Evolutionary conservation across 345 rosid genomes (phyloP).

Genomic region (Boechera retrofracta): DNA sequence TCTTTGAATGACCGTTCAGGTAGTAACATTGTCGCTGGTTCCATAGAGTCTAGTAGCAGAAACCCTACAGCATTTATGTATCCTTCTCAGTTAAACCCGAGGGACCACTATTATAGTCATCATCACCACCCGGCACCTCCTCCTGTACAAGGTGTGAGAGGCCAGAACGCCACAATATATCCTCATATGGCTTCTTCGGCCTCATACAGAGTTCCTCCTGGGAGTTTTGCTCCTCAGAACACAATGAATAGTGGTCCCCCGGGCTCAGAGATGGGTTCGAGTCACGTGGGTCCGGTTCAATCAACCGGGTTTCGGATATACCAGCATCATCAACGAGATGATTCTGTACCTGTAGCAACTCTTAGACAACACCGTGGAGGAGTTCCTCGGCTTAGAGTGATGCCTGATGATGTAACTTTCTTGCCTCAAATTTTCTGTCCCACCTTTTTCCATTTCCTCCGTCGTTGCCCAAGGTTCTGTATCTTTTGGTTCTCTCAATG

Average conservation of each 20-base stretch:
- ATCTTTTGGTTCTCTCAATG: slow-evolving; percentile 34
- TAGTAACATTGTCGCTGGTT: slow-evolving; percentile 54
- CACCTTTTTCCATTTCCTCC: neutral
- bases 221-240: slow-evolving; percentile 53
- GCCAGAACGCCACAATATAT: slow-evolving; percentile 53
- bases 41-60: slow-evolving; percentile 62
- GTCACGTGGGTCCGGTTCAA: slow-evolving; percentile 58
- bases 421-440: slow-evolving; percentile 9
- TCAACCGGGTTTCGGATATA: slow-evolving; percentile 64
- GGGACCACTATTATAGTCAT: slow-evolving; percentile 54
- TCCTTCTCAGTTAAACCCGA: slow-evolving; percentile 50
- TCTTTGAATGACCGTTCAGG: slow-evolving; percentile 33
- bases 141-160: slow-evolving; percentile 67
- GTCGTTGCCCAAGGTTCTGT: slow-evolving; percentile 19
- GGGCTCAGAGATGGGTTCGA: slow-evolving; percentile 55
- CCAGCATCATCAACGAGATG: slow-evolving; percentile 56
- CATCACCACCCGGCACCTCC: slow-evolving; percentile 52
- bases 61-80: slow-evolving; percentile 53
- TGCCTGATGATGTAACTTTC: slow-evolving; percentile 73
- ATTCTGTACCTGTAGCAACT: slow-evolving; percentile 51
- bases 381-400: slow-evolving; percentile 72
- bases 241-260: slow-evolving; percentile 45
- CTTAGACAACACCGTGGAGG: slow-evolving; percentile 58
- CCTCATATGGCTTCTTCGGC: slow-evolving; percentile 56
- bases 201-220: slow-evolving; percentile 44